Conservation (phyloP, 306 rosid species). For the Glycyrrhiza uralensis region DNA sequence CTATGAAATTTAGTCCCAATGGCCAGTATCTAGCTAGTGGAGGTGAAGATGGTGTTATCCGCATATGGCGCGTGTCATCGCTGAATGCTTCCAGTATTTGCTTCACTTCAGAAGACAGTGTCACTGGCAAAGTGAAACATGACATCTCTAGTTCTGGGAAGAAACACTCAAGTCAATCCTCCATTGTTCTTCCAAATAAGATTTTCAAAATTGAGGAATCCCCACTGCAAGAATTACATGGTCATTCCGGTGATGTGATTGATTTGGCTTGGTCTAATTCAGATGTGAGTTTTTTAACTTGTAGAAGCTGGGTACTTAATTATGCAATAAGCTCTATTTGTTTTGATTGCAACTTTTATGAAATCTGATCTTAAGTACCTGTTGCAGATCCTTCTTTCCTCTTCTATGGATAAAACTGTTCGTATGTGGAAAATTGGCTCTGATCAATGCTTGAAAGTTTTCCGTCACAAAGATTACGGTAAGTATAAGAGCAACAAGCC, state of each 20-base stretch:
- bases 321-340: background rate
- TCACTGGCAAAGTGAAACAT: conserved; percentile 27
- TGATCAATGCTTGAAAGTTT: conserved; percentile 48
- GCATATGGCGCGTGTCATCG: conserved; percentile 59
- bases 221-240: conserved; percentile 63
- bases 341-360: background rate
- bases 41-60: conserved; percentile 88
- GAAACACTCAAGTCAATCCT: conserved; percentile 41
- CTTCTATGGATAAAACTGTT: conserved; percentile 92
- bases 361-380: conserved; percentile 24
- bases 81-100: conserved; percentile 38
- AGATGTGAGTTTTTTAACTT: conserved; percentile 56
- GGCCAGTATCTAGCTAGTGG: conserved; percentile 83
- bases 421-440: conserved; percentile 75
- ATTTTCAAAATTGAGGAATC: conserved; percentile 67
- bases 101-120: conserved; percentile 31
- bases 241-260: conserved; percentile 75
- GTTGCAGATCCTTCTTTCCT: conserved; percentile 76
- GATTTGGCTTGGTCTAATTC: conserved; percentile 95
- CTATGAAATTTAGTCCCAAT: conserved; percentile 86
- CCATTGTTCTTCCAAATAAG: conserved; percentile 58
- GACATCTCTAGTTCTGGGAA: conserved; percentile 38
- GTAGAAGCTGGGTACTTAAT: background rate
- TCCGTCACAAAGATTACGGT: conserved; percentile 82
- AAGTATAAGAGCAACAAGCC: background rate